Conservation (phyloP, 306 rosid species). For the Alnus rubra region DNA sequence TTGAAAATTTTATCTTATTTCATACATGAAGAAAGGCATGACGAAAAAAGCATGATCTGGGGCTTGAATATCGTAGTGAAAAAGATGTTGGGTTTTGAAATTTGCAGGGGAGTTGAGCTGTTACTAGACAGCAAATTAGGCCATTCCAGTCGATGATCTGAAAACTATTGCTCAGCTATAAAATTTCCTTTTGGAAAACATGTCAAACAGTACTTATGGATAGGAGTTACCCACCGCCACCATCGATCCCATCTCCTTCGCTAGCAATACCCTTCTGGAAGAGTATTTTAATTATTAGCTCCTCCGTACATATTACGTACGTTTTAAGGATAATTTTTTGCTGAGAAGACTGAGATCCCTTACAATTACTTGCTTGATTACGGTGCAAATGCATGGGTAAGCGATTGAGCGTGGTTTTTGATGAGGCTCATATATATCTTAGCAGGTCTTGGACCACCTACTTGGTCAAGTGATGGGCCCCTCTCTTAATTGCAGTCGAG, state of each 20-base stretch:
- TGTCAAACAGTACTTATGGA: constrained; percentile 15
- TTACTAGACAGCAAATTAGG: constrained; percentile 26
- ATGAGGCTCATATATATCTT: too few species aligned
- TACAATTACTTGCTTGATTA: too few species aligned
- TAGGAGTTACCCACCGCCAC: constrained; percentile 11
- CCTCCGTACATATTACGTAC: too few species aligned
- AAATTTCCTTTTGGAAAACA: constrained; percentile 5
- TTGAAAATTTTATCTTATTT: neutral
- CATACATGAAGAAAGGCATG: neutral
- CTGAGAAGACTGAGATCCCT: too few species aligned
- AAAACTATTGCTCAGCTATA: constrained; percentile 41
- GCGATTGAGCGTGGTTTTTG: too few species aligned
- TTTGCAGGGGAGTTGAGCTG: constrained; percentile 33
- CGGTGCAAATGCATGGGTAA: too few species aligned
- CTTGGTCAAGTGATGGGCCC: too few species aligned
- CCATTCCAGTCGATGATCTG: constrained; percentile 28
- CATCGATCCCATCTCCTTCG: neutral
- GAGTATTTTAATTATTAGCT: neutral
- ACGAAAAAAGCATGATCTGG: neutral
- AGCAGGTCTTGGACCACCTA: too few species aligned
- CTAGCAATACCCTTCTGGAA: constrained; percentile 32
- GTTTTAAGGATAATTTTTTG: too few species aligned
- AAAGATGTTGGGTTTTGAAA: constrained; percentile 44
- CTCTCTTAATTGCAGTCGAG: too few species aligned
- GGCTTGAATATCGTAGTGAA: constrained; percentile 21